Conservation (phyloP, 345 rosid species). For the Psidium guajava region DNA sequence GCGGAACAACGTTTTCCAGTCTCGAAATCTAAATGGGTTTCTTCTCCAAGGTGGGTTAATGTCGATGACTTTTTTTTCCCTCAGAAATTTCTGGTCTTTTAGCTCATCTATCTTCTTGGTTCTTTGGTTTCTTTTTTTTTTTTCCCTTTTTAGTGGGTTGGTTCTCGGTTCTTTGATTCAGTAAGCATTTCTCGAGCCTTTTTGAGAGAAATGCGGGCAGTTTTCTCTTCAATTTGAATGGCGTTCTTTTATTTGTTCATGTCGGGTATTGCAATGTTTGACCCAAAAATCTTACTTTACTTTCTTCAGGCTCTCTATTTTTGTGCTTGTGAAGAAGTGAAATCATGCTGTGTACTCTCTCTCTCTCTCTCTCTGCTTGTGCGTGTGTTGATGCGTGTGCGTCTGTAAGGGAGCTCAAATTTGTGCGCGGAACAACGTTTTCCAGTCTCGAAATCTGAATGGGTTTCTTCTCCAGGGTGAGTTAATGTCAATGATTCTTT, state of each 20-base stretch:
- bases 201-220: neutral
- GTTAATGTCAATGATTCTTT: neutral
- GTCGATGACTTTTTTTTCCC: neutral
- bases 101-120: neutral
- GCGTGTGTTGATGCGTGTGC: neutral
- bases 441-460: neutral
- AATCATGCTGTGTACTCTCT: neutral
- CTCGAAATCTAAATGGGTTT: neutral
- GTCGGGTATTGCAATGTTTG: neutral
- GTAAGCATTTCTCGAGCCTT: neutral
- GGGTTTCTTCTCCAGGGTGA: neutral
- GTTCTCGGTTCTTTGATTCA: neutral
- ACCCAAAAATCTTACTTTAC: neutral
- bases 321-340: neutral
- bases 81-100: neutral
- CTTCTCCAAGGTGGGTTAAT: neutral
- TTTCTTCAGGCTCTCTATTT: neutral
- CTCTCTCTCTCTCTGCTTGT: neutral
- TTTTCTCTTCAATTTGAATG: neutral
- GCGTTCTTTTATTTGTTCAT: neutral
- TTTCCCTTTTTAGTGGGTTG: neutral
- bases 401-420: neutral
- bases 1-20: neutral
- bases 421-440: neutral
- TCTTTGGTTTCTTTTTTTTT: neutral